phyloP scores from a whole-genome alignment of 371 early-diverging fungal genomes.

The Syncephalastrum racemosum region DNA sequence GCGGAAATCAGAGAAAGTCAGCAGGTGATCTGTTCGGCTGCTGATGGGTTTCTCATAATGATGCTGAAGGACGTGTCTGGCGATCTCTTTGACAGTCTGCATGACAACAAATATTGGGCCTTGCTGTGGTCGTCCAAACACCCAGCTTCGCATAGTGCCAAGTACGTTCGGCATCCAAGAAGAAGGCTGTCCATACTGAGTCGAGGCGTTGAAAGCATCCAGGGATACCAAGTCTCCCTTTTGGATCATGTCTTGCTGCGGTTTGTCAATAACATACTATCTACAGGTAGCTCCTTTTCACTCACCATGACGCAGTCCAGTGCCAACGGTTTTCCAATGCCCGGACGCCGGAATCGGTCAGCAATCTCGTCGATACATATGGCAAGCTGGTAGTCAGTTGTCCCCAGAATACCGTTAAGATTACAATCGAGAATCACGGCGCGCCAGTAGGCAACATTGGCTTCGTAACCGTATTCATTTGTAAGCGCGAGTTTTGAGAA shows the following conservation, averaged over 20 bases:
- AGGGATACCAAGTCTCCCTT: slow-evolving; percentile 30
- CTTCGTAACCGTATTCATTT: slow-evolving; percentile 21
- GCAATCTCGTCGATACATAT: slow-evolving; percentile 11
- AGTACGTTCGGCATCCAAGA: no score
- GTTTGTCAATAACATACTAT: background rate
- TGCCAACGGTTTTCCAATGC: slow-evolving; percentile 23
- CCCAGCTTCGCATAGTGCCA: slow-evolving; percentile 5
- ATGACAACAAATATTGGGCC: slow-evolving; percentile 26
- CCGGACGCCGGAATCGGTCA: slow-evolving; percentile 8
- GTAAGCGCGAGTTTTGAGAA: slow-evolving; percentile 18
- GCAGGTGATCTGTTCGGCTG: slow-evolving; percentile 16
- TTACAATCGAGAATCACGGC: slow-evolving; percentile 25
- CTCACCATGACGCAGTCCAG: slow-evolving; percentile 21
- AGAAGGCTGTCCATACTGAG: no score
- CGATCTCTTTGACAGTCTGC: slow-evolving; percentile 30
- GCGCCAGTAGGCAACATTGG: slow-evolving; percentile 26
- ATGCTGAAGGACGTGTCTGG: slow-evolving; percentile 13
- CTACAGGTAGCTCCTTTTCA: background rate
- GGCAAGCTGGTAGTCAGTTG: slow-evolving; percentile 11
- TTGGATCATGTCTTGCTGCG: slow-evolving; percentile 18
- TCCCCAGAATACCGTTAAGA: slow-evolving; percentile 15
- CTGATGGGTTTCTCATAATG: slow-evolving; percentile 16
- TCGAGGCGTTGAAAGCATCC: slow-evolving; percentile 12
- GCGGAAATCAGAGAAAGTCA: slow-evolving; percentile 40
- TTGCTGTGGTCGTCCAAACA: slow-evolving; percentile 15